A percentile compares a stretch with the other conserved stretches of the same genome.
These are phyloP conservation scores for Hondaea fermentalgiana DNA, from an alignment of 108 stramenopile genomes.

Conservation along the genomic window DNA sequence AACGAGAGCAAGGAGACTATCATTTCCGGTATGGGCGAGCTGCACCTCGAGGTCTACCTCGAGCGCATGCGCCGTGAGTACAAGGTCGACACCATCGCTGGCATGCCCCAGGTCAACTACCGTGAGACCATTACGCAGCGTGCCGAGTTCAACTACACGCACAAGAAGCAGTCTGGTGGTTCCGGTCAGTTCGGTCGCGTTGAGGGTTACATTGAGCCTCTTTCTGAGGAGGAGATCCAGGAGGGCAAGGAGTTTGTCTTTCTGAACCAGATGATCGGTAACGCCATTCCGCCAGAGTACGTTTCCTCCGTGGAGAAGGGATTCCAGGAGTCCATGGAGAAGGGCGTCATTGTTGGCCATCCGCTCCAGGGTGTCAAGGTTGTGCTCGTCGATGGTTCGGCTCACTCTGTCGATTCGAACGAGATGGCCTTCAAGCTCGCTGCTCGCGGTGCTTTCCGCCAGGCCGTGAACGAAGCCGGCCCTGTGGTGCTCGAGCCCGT, in stretches of 20 bases:
- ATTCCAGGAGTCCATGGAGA: conserved; percentile 70
- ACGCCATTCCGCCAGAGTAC: conserved; percentile 94
- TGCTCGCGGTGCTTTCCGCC: conserved; percentile 81
- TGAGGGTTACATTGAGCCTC: conserved; percentile 89
- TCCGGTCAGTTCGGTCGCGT: conserved; percentile 93
- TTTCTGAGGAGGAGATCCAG: conserved; percentile 42
- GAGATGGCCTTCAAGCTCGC: conserved; percentile 95
- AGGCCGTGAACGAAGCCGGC: conserved; percentile 70
- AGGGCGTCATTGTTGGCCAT: conserved; percentile 81
- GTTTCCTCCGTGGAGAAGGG: conserved; percentile 91
- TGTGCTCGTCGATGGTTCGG: conserved; percentile 65
- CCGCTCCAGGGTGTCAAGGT: conserved; percentile 77
- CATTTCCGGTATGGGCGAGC: conserved; percentile 98
- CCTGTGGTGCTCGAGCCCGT: conserved; percentile 85
- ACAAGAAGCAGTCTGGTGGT: conserved; percentile 99
- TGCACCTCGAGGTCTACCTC: conserved; percentile 97
- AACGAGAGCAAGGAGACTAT: conserved; percentile 89
- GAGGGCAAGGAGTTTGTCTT: conserved; percentile 61
- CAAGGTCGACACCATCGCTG: conserved; percentile 75
- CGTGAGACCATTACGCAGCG: conserved; percentile 82
- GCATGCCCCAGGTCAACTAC: conserved; percentile 94
- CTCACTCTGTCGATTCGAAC: conserved; percentile 91
- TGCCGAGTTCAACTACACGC: conserved; percentile 81
- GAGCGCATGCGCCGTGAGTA: conserved; percentile 98
- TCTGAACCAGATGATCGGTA: conserved; percentile 80